These are phyloP conservation scores for Tolypocladium tundrense DNA, from an alignment of 2,329 filamentous ascomycete species.

Conservation along the genomic window DNA sequence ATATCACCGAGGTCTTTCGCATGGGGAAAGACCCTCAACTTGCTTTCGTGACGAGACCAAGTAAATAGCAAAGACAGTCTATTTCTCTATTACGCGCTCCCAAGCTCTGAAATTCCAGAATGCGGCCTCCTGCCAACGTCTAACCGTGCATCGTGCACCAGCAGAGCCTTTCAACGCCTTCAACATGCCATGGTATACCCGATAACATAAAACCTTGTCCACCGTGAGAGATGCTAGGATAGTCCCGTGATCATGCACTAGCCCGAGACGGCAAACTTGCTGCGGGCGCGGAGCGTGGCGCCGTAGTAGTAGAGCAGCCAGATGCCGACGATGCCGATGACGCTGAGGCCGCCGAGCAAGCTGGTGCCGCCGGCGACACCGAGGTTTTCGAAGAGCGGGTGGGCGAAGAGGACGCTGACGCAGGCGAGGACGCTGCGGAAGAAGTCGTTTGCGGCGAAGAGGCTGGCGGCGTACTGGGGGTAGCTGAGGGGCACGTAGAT, in stretches of 20 bases:
- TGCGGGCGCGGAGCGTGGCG: constrained; percentile 40
- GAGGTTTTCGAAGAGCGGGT: constrained; percentile 48
- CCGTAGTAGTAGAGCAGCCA: constrained; percentile 50
- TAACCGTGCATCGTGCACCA: too few species aligned
- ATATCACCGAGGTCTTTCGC: background rate
- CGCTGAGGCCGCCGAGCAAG: constrained; percentile 44
- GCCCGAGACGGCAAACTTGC: constrained; percentile 41
- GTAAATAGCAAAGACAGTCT: too few species aligned
- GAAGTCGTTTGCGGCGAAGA: constrained; percentile 54
- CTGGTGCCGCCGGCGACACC: constrained; percentile 48
- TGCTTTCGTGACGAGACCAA: too few species aligned
- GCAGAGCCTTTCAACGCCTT: background rate
- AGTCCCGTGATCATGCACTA: background rate
- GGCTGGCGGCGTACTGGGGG: constrained; percentile 44
- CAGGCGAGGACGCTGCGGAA: constrained; percentile 48
- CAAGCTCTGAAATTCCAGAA: background rate
- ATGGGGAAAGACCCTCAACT: background rate
- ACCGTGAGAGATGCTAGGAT: too few species aligned
- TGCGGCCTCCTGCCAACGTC: background rate
- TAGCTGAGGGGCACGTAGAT: constrained; percentile 48
- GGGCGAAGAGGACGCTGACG: constrained; percentile 48
- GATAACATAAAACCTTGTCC: background rate
- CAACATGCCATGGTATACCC: background rate
- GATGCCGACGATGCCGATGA: constrained; percentile 47
- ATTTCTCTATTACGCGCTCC: background rate